Conservation (phyloP, 2,329 filamentous ascomycete genomes). For the Ustulina deusta region DNA sequence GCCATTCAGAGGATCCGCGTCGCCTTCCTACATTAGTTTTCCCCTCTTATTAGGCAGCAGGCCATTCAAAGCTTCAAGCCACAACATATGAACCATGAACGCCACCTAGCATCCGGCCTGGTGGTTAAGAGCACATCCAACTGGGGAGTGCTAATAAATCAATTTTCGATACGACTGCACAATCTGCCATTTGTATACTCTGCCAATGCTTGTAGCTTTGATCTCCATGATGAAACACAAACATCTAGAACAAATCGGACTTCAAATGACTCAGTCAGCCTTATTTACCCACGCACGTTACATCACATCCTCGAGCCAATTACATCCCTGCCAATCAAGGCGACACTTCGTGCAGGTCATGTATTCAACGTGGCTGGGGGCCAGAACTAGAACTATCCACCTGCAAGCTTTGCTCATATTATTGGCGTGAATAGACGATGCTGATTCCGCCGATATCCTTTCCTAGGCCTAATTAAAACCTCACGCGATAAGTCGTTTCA, state of each 20-base stretch:
- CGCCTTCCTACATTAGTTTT: slow-evolving; percentile 1
- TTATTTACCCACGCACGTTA: slow-evolving; percentile 18
- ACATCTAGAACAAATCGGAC: neutral
- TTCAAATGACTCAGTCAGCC: slow-evolving; percentile 27
- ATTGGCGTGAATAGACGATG: slow-evolving; percentile 4
- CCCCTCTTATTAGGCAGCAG: slow-evolving; percentile 34
- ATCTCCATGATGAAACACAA: neutral
- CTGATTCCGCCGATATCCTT: slow-evolving; percentile 1
- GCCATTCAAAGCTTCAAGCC: slow-evolving; percentile 22
- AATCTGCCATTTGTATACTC: neutral
- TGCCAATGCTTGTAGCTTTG: neutral
- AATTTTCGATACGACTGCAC: neutral
- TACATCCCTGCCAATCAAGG: slow-evolving; percentile 15
- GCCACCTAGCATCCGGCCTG: neutral
- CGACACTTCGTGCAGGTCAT: slow-evolving; percentile 14
- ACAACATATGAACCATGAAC: slow-evolving; percentile 12
- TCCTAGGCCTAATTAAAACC: neutral
- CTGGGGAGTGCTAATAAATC: neutral
- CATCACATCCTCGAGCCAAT: neutral
- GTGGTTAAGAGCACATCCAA: neutral
- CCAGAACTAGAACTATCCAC: slow-evolving; percentile 7
- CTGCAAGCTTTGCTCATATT: too few relatives aligned
- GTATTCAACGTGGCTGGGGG: slow-evolving; percentile 22
- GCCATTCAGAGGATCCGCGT: slow-evolving; percentile 15
- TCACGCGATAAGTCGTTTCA: slow-evolving; percentile 3